Evolutionary conservation across 768 basidiomycete genomes (phyloP).

Genomic region (Pleurotus sapidus): DNA sequence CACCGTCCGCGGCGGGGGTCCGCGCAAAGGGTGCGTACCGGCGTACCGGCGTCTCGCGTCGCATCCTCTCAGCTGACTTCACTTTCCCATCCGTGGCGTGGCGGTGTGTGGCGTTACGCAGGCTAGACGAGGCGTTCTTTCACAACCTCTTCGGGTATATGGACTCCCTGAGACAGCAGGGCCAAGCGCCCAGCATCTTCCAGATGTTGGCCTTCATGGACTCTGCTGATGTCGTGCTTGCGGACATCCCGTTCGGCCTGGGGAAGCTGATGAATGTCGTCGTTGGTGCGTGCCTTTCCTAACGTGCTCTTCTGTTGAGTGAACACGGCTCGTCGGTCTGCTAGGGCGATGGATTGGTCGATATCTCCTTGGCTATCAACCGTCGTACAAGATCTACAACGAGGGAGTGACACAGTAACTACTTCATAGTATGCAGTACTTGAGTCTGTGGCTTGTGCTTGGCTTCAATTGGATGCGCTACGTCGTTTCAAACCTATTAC

Average conservation of each 20-base stretch:
- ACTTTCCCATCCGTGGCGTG: no score
- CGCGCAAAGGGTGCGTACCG: no score
- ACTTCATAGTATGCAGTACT: neutral
- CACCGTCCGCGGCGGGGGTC: no score
- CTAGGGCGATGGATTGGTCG: conserved; percentile 2
- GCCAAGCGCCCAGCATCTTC: neutral
- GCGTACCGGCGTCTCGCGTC: neutral
- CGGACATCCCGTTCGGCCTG: conserved; percentile 1
- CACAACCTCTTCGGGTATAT: conserved; percentile 5
- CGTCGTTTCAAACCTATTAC: no score
- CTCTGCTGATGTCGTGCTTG: neutral
- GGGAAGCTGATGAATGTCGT: neutral
- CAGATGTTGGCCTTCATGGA: neutral
- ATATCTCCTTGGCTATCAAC: neutral
- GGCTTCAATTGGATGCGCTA: no score
- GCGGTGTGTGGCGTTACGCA: neutral
- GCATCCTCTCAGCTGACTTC: neutral
- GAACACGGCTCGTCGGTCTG: neutral
- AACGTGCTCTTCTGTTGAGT: neutral
- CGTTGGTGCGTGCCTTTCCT: neutral
- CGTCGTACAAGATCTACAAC: no score
- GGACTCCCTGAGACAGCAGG: conserved; percentile 1
- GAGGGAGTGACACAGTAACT: neutral
- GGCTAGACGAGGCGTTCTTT: conserved; percentile 2
- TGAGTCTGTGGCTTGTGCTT: no score